These are phyloP conservation scores for Pyrus communis DNA, from an alignment of 306 rosid species.

Conservation along the genomic window DNA sequence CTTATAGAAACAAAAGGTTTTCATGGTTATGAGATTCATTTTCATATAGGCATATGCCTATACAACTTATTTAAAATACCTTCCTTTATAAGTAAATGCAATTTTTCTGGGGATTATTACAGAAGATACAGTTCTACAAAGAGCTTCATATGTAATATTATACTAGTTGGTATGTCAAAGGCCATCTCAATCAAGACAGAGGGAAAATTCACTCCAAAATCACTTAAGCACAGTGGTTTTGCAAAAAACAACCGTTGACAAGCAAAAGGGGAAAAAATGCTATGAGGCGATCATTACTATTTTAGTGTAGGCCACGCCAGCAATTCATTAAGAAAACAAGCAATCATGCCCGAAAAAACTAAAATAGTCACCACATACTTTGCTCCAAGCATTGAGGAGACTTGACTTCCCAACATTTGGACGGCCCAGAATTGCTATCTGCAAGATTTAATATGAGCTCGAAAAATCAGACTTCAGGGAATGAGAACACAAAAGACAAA, in stretches of 20 bases:
- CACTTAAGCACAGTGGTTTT: not conserved
- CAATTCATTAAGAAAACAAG: not conserved
- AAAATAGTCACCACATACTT: conserved; percentile 43
- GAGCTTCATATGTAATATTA: not conserved
- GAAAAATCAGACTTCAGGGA: conserved; percentile 3
- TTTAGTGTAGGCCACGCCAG: not conserved
- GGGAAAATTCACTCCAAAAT: not conserved
- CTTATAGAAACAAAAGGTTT: not conserved
- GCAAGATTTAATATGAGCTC: conserved; percentile 28
- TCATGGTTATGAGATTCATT: not conserved
- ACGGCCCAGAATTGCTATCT: conserved; percentile 95
- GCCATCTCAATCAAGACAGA: not conserved
- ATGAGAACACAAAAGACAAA: not conserved
- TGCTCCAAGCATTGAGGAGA: conserved; percentile 99
- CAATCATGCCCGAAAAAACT: not conserved
- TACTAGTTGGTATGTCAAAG: not conserved
- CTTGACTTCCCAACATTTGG: conserved; percentile 98
- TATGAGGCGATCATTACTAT: not conserved
- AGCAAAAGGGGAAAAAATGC: not conserved
- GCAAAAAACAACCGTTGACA: not conserved
- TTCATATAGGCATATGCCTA: not conserved
- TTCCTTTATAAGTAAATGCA: not conserved
- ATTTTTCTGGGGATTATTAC: not conserved
- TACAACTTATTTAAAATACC: not conserved
- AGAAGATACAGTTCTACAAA: not conserved